phyloP scores from a whole-genome alignment of 345 rosid species.

The Stellera chamaejasme region DNA sequence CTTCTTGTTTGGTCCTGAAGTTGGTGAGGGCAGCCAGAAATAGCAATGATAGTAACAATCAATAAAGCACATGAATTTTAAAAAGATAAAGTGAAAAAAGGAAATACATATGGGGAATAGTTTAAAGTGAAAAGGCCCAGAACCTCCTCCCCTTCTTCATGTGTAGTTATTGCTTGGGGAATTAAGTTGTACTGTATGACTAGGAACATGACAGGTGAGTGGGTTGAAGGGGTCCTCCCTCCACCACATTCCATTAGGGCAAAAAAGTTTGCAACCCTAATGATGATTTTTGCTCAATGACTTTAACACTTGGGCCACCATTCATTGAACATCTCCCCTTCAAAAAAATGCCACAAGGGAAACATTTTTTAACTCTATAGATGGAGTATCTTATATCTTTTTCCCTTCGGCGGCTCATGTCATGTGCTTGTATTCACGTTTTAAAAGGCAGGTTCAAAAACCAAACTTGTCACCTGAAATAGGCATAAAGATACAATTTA shows the following conservation, averaged over 20 bases:
- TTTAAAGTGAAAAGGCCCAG: conserved; percentile 5
- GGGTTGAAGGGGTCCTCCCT: conserved; percentile 26
- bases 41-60: conserved; percentile 16
- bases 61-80: not conserved
- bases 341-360: not conserved
- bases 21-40: conserved; percentile 7
- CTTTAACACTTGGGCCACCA: not conserved
- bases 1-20: no score
- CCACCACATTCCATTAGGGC: conserved; percentile 15
- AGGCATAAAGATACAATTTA: no score
- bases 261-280: conserved; percentile 12
- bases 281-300: conserved; percentile 10
- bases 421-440: no score
- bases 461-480: no score
- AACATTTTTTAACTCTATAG: not conserved
- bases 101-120: not conserved
- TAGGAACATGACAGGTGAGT: conserved; percentile 7
- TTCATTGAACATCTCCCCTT: conserved; percentile 8
- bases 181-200: no score
- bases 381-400: no score
- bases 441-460: no score
- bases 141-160: not conserved
- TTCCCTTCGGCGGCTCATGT: no score
- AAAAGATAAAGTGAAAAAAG: not conserved
- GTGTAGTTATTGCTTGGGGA: no score